Evolutionary conservation across 176 grass and related monocot species (phyloP), one percentile per base, ranked within the genome.

Genomic region (Triticum timopheevii): DNA sequence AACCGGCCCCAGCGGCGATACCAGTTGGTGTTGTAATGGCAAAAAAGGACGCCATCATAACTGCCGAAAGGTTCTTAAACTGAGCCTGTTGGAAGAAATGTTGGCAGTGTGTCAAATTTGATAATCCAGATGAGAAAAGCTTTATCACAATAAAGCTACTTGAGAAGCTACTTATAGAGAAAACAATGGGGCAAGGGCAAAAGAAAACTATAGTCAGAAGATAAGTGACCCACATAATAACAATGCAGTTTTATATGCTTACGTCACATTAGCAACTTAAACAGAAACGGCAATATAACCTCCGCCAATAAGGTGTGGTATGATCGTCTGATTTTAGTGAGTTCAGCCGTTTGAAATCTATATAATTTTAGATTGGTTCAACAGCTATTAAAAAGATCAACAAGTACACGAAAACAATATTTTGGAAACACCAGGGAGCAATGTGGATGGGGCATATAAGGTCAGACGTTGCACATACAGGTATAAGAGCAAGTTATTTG

Each of bases 41-140:
- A 85, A 96, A 98, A 86, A 98, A 96, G 3, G 90, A 87, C 6
- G 92, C 91, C 97, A 98, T 96, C 13, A 91, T 27, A 52, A 38
- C 27, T 22, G 90, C 86, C 11, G 83, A 89, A 39, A 90, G 59
- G 30, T 85, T 91, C 44, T 87, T 96, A 56, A 98, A 91, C 39
- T 90, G 92, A 56, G 93, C 97, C 94, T 98, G 90, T 44, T 42
- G 19, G 59, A 28, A 58, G 24, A 58, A 36, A 13, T 31, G 13
- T 73, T 75, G 34, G 35, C 19, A 72, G 23, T 5, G 31, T 10
- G 74, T 83, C 56, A 65, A 56, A 82, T 66, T 36, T 80, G 47
- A 73, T 65, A 6, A 12, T 58, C 35, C 10, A 52, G 47, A 31
- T 63, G 70, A 19, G 23, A 69, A 86, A 68, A 30, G 11, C 24